Conservation (phyloP, 2,329 filamentous ascomycete species). For the Chlorencoelia australis region DNA sequence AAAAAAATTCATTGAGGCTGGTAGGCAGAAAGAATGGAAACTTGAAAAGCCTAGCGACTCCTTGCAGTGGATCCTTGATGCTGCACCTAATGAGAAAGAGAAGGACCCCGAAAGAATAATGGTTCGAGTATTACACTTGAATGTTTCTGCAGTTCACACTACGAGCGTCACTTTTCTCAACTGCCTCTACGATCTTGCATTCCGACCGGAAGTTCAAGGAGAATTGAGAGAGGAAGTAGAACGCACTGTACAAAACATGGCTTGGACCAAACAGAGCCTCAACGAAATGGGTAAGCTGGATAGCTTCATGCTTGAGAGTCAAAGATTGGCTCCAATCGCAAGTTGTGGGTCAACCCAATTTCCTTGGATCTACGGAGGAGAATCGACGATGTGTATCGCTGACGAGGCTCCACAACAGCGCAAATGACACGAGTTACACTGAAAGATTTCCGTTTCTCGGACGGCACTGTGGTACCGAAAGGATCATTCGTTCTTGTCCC, state of each 20-base stretch:
- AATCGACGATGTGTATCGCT: no score
- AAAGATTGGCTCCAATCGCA: background rate
- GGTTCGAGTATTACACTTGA: no score
- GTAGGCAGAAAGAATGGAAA: no score
- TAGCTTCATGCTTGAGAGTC: constrained; percentile 1
- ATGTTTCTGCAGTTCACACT: constrained; percentile 39
- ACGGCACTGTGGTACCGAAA: constrained; percentile 24
- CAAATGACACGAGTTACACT: constrained; percentile 8
- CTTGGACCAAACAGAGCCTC: background rate
- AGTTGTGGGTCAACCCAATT: constrained; percentile 20
- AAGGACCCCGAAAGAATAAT: no score
- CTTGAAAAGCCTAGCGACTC: no score
- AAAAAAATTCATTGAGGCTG: no score
- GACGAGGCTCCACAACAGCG: no score
- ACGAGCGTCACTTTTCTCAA: constrained; percentile 37
- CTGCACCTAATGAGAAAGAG: no score
- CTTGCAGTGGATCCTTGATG: no score
- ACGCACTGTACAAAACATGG: background rate
- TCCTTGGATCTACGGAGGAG: no score
- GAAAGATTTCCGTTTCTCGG: constrained; percentile 21
- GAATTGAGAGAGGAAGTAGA: background rate
- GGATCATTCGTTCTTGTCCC: constrained; percentile 22
- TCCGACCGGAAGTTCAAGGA: background rate
- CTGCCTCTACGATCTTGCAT: constrained; percentile 10
- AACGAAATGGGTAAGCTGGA: background rate